Conservation (phyloP, 495 filamentous ascomycete species). For the Cenococcum geophilum region DNA sequence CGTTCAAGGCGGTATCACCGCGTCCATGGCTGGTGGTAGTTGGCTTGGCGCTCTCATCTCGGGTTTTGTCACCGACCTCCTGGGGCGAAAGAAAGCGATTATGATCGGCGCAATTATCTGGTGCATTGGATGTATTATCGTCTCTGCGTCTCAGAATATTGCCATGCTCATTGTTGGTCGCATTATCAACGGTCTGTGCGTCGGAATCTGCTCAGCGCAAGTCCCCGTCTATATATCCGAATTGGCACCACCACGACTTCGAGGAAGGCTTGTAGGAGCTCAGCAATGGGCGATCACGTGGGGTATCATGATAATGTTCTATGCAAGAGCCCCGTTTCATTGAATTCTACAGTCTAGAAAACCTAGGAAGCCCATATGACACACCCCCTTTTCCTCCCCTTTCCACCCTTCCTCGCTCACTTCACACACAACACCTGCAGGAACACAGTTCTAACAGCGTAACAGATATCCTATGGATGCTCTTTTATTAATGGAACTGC, state of each 20-base stretch:
- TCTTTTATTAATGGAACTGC: slow-evolving; percentile 53
- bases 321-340: slow-evolving; percentile 68
- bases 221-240: slow-evolving; percentile 75
- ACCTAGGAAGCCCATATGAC: too few relatives aligned
- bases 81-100: slow-evolving; percentile 62
- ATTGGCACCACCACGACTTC: slow-evolving; percentile 57
- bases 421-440: too few relatives aligned
- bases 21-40: slow-evolving; percentile 65
- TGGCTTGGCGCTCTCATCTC: slow-evolving; percentile 62
- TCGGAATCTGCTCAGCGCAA: slow-evolving; percentile 71
- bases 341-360: slow-evolving; percentile 7
- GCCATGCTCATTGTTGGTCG: slow-evolving; percentile 68
- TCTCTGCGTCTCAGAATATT: slow-evolving; percentile 66
- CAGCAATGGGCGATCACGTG: slow-evolving; percentile 71
- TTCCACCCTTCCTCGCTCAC: too few relatives aligned
- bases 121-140: slow-evolving; percentile 59
- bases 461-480: slow-evolving; percentile 55
- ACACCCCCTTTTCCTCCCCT: too few relatives aligned
- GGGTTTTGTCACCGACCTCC: slow-evolving; percentile 56
- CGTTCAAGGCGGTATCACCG: slow-evolving; percentile 38
- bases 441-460: too few relatives aligned
- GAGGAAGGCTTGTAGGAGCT: slow-evolving; percentile 63
- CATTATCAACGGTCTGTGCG: slow-evolving; percentile 66
- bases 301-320: slow-evolving; percentile 68
- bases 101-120: slow-evolving; percentile 57